Conservation (phyloP, 2,329 filamentous ascomycete genomes). For the Diaporthe sp. region DNA sequence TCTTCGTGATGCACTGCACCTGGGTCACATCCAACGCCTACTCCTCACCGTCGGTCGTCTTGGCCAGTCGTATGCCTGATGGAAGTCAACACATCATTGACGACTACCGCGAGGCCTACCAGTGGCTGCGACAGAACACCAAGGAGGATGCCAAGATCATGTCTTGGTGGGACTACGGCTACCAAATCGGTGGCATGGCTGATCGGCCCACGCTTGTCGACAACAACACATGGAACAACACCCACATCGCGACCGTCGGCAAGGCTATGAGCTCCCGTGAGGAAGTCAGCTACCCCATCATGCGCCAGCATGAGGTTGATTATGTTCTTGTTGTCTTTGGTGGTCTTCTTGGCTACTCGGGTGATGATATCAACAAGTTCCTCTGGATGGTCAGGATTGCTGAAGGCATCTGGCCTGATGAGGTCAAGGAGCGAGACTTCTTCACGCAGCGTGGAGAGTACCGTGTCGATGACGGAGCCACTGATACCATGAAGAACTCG, state of each 20-base stretch:
- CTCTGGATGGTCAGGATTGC: slow-evolving; percentile 99
- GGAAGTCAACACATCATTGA: slow-evolving; percentile 99
- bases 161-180: slow-evolving; percentile 99
- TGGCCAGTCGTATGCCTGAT: slow-evolving; percentile 92
- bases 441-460: slow-evolving; percentile 96
- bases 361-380: slow-evolving; percentile 99
- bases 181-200: slow-evolving; percentile 99
- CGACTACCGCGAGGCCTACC: slow-evolving; percentile 98
- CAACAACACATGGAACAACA: slow-evolving; percentile 99
- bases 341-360: slow-evolving; percentile 94
- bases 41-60: slow-evolving; percentile 95
- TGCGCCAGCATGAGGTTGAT: slow-evolving; percentile 98
- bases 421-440: slow-evolving; percentile 96
- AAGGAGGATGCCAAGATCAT: slow-evolving; percentile 96
- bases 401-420: slow-evolving; percentile 99
- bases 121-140: slow-evolving; percentile 99
- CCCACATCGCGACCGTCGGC: slow-evolving; percentile 97
- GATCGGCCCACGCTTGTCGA: slow-evolving; percentile 97
- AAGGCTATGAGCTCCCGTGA: slow-evolving; percentile 99
- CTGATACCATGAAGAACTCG: slow-evolving; percentile 98
- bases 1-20: slow-evolving; percentile 98
- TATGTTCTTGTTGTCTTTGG: slow-evolving; percentile 99
- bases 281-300: slow-evolving; percentile 98
- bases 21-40: slow-evolving; percentile 99
- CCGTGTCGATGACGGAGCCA: slow-evolving; percentile 91